These are phyloP conservation scores for Xylariaceae sp. DNA, from an alignment of 2,329 filamentous ascomycete genomes.

Conservation along the genomic window DNA sequence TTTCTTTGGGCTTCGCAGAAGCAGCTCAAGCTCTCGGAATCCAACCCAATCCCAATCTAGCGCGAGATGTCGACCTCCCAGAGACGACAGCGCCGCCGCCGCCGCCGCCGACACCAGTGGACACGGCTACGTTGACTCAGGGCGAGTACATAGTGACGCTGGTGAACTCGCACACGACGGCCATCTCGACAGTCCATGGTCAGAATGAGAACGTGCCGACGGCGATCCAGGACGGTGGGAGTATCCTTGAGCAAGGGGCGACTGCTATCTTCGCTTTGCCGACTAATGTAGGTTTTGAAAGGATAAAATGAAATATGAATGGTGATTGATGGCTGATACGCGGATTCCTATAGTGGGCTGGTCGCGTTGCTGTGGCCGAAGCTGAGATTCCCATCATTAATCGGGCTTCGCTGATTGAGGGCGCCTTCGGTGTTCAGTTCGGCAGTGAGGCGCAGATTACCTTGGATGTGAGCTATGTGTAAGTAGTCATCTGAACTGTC, in stretches of 20 bases:
- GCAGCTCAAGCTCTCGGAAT: not conserved
- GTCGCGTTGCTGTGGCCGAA: slow-evolving; percentile 21
- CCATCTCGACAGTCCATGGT: slow-evolving; percentile 16
- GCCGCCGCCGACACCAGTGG: not conserved
- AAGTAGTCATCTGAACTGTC: slow-evolving; percentile 1
- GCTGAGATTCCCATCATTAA: slow-evolving; percentile 10
- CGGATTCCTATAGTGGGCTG: slow-evolving; percentile 18
- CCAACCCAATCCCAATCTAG: not conserved
- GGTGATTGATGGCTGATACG: slow-evolving; percentile 2
- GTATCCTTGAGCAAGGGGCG: slow-evolving; percentile 6
- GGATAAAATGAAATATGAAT: not conserved
- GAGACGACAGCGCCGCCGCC: not conserved
- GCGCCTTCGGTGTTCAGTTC: slow-evolving; percentile 12
- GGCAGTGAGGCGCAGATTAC: slow-evolving; percentile 7
- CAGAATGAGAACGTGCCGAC: slow-evolving; percentile 10
- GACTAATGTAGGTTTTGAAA: slow-evolving; percentile 18
- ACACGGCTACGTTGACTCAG: not conserved
- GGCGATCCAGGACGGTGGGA: slow-evolving; percentile 6
- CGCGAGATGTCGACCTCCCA: not conserved
- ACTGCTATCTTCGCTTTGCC: slow-evolving; percentile 17
- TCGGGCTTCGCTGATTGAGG: slow-evolving; percentile 22
- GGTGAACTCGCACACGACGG: slow-evolving; percentile 23
- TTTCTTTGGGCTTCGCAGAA: not conserved
- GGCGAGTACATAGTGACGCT: slow-evolving; percentile 20
- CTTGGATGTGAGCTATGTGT: slow-evolving; percentile 27